phyloP scores from a whole-genome alignment of 1,139 yeast genomes.

The Suhomyces terraborum region DNA sequence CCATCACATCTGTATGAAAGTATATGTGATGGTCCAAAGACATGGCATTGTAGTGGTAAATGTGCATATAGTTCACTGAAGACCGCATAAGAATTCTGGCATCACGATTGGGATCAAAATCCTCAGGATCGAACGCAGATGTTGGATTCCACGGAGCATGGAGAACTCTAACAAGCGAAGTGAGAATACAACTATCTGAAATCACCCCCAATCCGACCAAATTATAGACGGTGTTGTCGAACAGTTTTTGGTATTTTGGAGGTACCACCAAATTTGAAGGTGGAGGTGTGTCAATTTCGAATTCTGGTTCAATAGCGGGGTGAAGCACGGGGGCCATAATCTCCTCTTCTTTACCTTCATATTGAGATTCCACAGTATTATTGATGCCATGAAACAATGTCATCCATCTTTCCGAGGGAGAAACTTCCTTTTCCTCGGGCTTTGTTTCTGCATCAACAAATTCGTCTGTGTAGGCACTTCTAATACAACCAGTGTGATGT shows the following conservation, averaged over 20 bases:
- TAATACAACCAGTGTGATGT: conserved; percentile 42
- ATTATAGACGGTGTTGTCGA: conserved; percentile 35
- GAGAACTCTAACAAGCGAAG: conserved; percentile 45
- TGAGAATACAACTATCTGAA: conserved; percentile 44
- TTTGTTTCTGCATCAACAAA: conserved; percentile 33
- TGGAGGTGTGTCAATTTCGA: too few species aligned
- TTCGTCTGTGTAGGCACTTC: conserved; percentile 44
- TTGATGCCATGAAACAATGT: conserved; percentile 43
- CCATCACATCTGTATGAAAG: conserved; percentile 37
- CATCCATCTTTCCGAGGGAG: conserved; percentile 45
- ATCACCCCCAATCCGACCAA: conserved; percentile 44
- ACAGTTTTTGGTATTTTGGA: conserved; percentile 23
- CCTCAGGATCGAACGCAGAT: conserved; percentile 29
- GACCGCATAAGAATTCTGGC: conserved; percentile 35
- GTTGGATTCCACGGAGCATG: conserved; percentile 52
- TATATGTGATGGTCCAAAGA: conserved; percentile 50
- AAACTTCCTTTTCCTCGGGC: conserved; percentile 38
- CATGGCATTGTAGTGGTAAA: conserved; percentile 52
- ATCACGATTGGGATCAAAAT: conserved; percentile 36
- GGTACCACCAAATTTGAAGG: conserved; percentile 1
- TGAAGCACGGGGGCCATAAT: background rate
- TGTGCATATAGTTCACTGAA: conserved; percentile 42
- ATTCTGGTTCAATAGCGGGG: background rate
- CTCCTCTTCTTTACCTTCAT: conserved; percentile 8
- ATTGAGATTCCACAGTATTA: conserved; percentile 19